Evolutionary conservation across 257 asterid genomes (phyloP).

Genomic region (Linaria vulgaris): DNA sequence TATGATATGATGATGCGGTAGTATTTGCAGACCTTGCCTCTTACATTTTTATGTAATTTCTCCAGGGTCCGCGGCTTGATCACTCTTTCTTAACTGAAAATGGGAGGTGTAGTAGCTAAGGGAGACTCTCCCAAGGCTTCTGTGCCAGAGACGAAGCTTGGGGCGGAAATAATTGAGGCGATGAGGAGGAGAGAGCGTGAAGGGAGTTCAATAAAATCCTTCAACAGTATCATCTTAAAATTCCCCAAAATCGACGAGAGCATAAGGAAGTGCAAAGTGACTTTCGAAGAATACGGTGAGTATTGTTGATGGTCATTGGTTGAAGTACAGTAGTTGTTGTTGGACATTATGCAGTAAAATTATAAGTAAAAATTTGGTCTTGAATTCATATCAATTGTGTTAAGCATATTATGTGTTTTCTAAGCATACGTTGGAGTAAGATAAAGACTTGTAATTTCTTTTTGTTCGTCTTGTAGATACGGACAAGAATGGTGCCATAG

Average conservation of each 20-base stretch:
- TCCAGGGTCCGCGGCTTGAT: slow-evolving; percentile 16
- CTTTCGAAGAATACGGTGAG: slow-evolving; percentile 72
- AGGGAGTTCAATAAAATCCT: slow-evolving; percentile 71
- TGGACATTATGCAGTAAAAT: background rate
- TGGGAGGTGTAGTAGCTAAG: slow-evolving; percentile 74
- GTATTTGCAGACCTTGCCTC: background rate
- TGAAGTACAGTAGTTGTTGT: background rate
- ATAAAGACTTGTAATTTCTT: too few species aligned
- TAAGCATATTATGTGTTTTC: background rate
- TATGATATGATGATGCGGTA: background rate
- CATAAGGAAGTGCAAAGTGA: slow-evolving; percentile 67
- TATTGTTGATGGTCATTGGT: background rate
- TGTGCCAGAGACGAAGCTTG: slow-evolving; percentile 72
- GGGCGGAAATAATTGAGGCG: slow-evolving; percentile 61
- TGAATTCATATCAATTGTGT: too few species aligned
- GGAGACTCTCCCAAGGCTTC: slow-evolving; percentile 46
- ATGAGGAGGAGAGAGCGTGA: slow-evolving; percentile 60
- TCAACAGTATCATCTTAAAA: slow-evolving; percentile 67
- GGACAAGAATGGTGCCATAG: slow-evolving; percentile 80
- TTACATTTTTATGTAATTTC: background rate
- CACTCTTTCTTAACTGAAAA: slow-evolving; percentile 28
- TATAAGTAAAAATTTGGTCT: background rate
- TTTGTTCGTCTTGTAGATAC: slow-evolving; percentile 42
- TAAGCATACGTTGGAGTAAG: background rate
- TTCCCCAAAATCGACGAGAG: slow-evolving; percentile 85